Base-by-base conservation (phyloP, 2,329 filamentous ascomycete genomes). In the Chrysoporthe deuterocubensis region DNA sequence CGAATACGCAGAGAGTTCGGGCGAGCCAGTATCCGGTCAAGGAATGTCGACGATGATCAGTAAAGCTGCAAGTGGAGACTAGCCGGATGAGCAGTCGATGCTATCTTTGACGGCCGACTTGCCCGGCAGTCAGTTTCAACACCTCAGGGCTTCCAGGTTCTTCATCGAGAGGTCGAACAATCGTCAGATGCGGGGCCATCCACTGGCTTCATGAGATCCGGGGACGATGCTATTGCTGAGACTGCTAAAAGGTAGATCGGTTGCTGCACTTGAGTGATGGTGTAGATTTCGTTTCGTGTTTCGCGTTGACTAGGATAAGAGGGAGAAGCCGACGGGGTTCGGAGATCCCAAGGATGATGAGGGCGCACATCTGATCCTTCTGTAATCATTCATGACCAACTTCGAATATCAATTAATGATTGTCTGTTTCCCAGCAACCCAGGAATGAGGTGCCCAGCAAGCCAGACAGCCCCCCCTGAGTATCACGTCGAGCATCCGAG, bases 401-500 rank as follows among this genome's bases (percentile, higher is more conserved):
- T 13, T 32, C 21, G 1, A 21, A 11, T 32, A n/a, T 14, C 9
- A 6, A 14, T 3, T 32, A 26, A 26, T 14, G 50, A 14, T 21
- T 32, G 50, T 26, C 50, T 34, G 21, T 54, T 32, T 26, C 13
- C 42, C 11, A 26, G 5, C 13, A n/a, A 54, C 37, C 61, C n/a
- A 63, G 61, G 37, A 63, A 21, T 46, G 61, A 63, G 61, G 61
- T 63, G 48, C 34, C 37, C 37, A 34, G 46, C 61, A 43, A 63
- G 48, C 46, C 61, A 54, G n/a, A 56, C 61, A 56, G 32, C 13
- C 48, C 18, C 61, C 18, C 48, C 61, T 63, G 46, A 63, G 46
- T 5, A 26, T 26, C 13, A n/a, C 4, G 44, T 2, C 11, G 37
- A 40, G 37, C 37, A 40, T 40, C 37, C 9, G 37, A 40, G 37